Evolutionary conservation across 768 basidiomycete species (phyloP), one percentile per base, ranked within the genome.

Genomic region (Boletus rex-veris): DNA sequence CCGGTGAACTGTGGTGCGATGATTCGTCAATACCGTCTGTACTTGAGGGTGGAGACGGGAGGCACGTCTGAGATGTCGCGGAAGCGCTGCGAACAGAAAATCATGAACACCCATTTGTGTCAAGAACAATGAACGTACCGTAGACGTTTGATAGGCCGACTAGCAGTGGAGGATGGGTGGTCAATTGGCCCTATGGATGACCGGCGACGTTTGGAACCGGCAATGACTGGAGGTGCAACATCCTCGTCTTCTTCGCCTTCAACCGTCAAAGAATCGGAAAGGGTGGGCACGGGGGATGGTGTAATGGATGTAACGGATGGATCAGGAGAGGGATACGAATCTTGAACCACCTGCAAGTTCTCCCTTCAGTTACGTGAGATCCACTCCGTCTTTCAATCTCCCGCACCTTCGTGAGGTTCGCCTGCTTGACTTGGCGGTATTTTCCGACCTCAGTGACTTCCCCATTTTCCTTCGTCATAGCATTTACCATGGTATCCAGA

Each of bases 401-500:
- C 7, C 50, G 28, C 28, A 64, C 62, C 53, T 58, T 46, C 8
- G 18, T 16, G 9, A 12, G 1, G 12, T 33, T 35, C 4, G 8
- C n/a, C 28, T 12, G 19, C 21, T 37, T 10, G 3, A 5, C 12
- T 8, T 24, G 45, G 1, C 9, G 0, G 3, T 21, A 16, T 24
- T 26, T 4, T 26, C 24, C 26, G 16, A 18, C 16, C 15, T 9
- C 18, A 10, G 7, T n/a, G 24, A n/a, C 42, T 36, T 24, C 8
- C 28, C n/a, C 38, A 0, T 52, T 44, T 28, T 46, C 24, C 4
- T 61, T 58, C 0, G 66, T 67, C 42, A 66, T 53, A 52, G 68
- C 68, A 40, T 71, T 67, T 2, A 74, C 61, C 26, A 64, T 57
- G 0, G 52, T 46, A 15, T 71, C 70, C 3, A 75, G 36, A 42